Evolutionary conservation across 352 stramenopile species (phyloP).

Genomic region (Globisporangium mamillatum): DNA sequence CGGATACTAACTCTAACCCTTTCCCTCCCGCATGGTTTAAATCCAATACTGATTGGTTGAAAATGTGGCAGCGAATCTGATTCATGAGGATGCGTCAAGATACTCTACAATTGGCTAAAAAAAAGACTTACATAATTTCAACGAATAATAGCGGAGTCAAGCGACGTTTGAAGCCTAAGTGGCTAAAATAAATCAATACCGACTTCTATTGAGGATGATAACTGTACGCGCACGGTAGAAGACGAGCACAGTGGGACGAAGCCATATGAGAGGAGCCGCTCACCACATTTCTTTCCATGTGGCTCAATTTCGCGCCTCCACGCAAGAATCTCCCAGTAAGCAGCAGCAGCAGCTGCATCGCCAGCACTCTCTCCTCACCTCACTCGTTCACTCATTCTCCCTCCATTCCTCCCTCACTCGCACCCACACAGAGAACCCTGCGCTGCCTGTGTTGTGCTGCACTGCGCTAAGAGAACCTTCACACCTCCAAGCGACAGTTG

Average conservation of each 20-base stretch:
- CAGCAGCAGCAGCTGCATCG: conserved; percentile 2
- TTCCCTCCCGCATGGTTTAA: not conserved
- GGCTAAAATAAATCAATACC: not conserved
- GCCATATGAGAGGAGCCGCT: conserved; percentile 9
- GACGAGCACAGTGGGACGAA: conserved; percentile 10
- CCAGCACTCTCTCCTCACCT: not conserved
- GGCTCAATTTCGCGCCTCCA: not conserved
- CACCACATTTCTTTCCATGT: not conserved
- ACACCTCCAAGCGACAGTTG: not conserved
- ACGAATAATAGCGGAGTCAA: not conserved
- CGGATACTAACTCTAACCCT: not conserved
- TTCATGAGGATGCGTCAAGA: not conserved
- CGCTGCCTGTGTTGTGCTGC: too few species aligned
- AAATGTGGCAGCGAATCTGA: not conserved
- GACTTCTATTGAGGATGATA: not conserved
- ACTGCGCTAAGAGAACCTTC: not conserved
- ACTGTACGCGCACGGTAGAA: not conserved
- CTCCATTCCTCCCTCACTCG: too few species aligned
- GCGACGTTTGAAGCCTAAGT: not conserved
- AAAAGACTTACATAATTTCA: not conserved
- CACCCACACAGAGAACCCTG: too few species aligned
- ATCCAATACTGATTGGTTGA: not conserved
- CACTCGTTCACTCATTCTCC: not conserved
- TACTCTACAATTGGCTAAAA: not conserved
- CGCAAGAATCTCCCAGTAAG: conserved; percentile 1